Evolutionary conservation across 1,284 basidiomycete species (phyloP).

Genomic region (Macrocybe sp.): DNA sequence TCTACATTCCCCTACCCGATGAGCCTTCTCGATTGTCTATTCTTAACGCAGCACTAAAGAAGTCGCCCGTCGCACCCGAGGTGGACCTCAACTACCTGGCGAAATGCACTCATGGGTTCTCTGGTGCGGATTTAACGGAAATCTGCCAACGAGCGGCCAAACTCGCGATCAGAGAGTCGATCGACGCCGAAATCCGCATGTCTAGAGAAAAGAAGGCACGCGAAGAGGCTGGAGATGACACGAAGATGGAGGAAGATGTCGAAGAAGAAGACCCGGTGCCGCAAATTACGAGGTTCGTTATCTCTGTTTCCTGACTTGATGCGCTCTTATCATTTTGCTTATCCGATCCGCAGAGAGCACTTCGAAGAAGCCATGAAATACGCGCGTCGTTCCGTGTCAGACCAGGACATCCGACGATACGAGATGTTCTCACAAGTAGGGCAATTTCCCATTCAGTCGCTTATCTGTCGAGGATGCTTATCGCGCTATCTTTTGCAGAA

Average conservation of each 20-base stretch:
- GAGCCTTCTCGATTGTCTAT: slow-evolving; percentile 90
- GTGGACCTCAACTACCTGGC: slow-evolving; percentile 89
- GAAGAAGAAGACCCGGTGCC: slow-evolving; percentile 94
- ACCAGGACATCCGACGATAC: slow-evolving; percentile 93
- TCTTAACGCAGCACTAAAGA: slow-evolving; percentile 88
- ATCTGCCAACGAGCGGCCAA: slow-evolving; percentile 98
- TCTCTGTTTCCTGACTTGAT: slow-evolving; percentile 9
- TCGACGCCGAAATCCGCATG: slow-evolving; percentile 86
- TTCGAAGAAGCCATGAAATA: slow-evolving; percentile 99
- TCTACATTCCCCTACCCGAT: slow-evolving; percentile 93
- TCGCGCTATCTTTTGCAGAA: slow-evolving; percentile 43
- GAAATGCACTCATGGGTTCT: slow-evolving; percentile 96
- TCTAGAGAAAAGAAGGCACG: slow-evolving; percentile 80
- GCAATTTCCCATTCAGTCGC: slow-evolving; percentile 9
- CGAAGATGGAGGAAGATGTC: slow-evolving; percentile 66
- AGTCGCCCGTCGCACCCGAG: slow-evolving; percentile 83
- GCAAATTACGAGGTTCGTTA: slow-evolving; percentile 74
- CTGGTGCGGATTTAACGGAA: slow-evolving; percentile 98
- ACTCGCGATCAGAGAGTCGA: slow-evolving; percentile 91
- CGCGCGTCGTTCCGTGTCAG: slow-evolving; percentile 88
- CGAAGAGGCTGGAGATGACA: slow-evolving; percentile 69
- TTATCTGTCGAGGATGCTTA: slow-evolving; percentile 7
- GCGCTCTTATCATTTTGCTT: background rate
- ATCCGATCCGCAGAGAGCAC: slow-evolving; percentile 56
- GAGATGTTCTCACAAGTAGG: slow-evolving; percentile 83